Base-by-base conservation (phyloP, 306 rosid species). In the Vachellia pachyceras region DNA sequence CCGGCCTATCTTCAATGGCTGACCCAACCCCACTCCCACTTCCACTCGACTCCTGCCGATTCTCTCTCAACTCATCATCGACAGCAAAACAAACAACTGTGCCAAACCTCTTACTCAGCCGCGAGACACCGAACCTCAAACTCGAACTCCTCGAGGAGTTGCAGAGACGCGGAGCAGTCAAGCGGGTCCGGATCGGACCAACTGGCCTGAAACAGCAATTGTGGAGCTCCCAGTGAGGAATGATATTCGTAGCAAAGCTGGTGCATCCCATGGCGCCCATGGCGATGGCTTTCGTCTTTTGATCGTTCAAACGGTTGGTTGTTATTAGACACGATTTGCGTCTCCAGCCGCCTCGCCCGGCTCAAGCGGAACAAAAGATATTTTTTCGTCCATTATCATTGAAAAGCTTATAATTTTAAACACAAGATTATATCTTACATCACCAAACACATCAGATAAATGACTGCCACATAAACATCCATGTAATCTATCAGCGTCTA, bases 1-100 rank as follows among this genome's bases (percentile, higher is more conserved):
- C 89, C 15, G 88, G 97, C 72, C 93, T 89, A 75, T 91, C 97
- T 69, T 90, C 97, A 39, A 90, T 66, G 25, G 90, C 91, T 10
- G 96, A 85, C 18, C 88, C 82, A 80, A 61, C 18, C 40, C 68
- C 40, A 33, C 55, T 37, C 15, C 73, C 45, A 35, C 45, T 69
- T 35, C 76, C 81, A 42, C 61, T 83, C 47, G 76, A 47, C 49
- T 91, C 94, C 76, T 72, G 88, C 84, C 81, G 88, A 70, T 87
- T 82, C 85, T 82, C 88, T 80, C 88, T 87, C 73, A 86, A 85
- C 44, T 88, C 94, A 39, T 92, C 98, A 57, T 92, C 97, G 3
- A 91, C 95, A 14, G 97, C 97, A 23, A 82, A 86, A 82, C 97
- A 89, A 33, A 90, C 84, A 35, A 88, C 70, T 41, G 70, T 84